Percentiles rank a stretch among this genome's conserved stretches.
Conservation (phyloP, 1,284 basidiomycete genomes). For the Heterobasidion irregulare region DNA sequence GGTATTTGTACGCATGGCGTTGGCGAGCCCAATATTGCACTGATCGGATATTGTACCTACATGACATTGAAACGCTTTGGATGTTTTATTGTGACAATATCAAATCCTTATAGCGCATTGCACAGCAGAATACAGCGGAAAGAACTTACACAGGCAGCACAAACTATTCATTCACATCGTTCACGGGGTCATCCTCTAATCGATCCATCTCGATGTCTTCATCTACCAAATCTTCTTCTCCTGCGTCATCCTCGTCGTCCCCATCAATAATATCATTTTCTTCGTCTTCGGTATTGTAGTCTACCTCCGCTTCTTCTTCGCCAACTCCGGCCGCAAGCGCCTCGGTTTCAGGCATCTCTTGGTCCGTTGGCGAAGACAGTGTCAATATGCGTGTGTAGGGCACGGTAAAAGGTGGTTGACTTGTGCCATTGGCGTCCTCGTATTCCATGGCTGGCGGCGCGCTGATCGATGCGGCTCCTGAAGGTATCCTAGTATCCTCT, state of each 20-base stretch:
- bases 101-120: too few relatives aligned
- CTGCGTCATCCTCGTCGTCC: slow-evolving; percentile 7
- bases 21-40: background rate
- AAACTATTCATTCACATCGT: too few relatives aligned
- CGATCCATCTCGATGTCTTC: slow-evolving; percentile 4
- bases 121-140: too few relatives aligned
- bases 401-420: slow-evolving; percentile 8
- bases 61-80: too few relatives aligned
- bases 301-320: slow-evolving; percentile 4
- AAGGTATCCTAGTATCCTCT: too few relatives aligned
- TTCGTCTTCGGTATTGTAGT: slow-evolving; percentile 7
- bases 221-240: slow-evolving; percentile 1
- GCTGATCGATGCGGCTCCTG: too few relatives aligned
- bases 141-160: too few relatives aligned
- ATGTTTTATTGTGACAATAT: too few relatives aligned
- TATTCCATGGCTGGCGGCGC: background rate
- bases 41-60: too few relatives aligned
- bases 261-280: slow-evolving; percentile 9
- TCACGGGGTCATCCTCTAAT: too few relatives aligned
- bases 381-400: slow-evolving; percentile 13
- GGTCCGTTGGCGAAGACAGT: slow-evolving; percentile 8
- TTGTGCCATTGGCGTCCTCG: slow-evolving; percentile 12
- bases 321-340: slow-evolving; percentile 10
- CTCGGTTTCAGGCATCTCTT: slow-evolving; percentile 12
- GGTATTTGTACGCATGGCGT: background rate